Base-by-base conservation (phyloP, 2,329 filamentous ascomycete genomes). In the Paracoccidioides brasiliensis region DNA sequence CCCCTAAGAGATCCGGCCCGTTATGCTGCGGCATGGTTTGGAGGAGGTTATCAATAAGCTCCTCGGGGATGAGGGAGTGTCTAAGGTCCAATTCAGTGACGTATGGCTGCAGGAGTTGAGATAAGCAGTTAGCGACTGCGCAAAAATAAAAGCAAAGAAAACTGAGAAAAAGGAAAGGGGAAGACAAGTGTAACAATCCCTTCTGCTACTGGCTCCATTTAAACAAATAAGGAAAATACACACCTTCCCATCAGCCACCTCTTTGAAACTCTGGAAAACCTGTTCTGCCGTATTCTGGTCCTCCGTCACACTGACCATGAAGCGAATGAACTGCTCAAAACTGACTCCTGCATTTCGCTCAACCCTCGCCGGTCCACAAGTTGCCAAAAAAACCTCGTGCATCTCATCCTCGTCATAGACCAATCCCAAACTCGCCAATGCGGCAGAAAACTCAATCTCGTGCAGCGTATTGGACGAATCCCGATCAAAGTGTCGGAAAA, bases 291-390 rank as follows among this genome's bases (percentile, higher is more conserved):
- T 96, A 70, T 98, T 96, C 74, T 98, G 93, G 68, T 98, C 93
- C 72, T 98, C 93, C 10, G 93, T 98, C 52, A 96, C 93, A 63
- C 95, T 89, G 50, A 98, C 93, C 93, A 98, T 98, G 78, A 98
- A 98, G 42, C 88, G 84, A 69, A 98, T 98, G 68, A 98, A 98
- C 72, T 97, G 91, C 74, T 98, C 93, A 67, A 98, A 98, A 4
- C 88, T 93, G 53, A 98, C 93, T 61, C 86, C 81, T 12, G 70
- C 68, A 55, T 70, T 70, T 84, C 86, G 61, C 77, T 80, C 40
- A 83, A 89, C 58, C 55, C 70, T 63, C 38, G 62, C 61, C 52
- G 66, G 68, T 41, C 81, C 82, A 60, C 88, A 90, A n/a, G 90
- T 94, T 54, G 91, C 86, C 52, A 86, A 67, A 72, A 96, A 98